Evolutionary conservation across 106 monocot genomes (phyloP), one percentile per base, ranked within the genome.

Genomic region (Iris macrosiphon): DNA sequence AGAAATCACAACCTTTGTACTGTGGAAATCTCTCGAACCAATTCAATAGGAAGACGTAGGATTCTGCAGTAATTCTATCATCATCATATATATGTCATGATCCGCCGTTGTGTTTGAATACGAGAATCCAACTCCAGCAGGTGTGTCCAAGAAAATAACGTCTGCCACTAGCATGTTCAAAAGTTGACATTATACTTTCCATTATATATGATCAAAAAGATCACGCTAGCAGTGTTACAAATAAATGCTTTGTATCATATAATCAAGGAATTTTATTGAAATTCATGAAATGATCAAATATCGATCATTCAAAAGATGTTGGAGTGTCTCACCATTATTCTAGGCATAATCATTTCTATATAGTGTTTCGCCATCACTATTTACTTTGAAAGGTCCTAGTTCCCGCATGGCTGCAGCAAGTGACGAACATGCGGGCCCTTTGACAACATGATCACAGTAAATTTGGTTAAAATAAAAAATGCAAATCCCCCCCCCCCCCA

Each of bases 331-430:
- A 76, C 81, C 57, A 3, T 47, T 64, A 57, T 68, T 81, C 81
- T 76, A 76, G 1, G 81, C 71, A 55, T 76, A 62, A 5, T 62
- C 35, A 48, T 75, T 75, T 68, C 32, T 48, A 15, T 63, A 37
- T 5, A 81, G 81, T 3, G 81, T 76, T 64, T 68, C 60, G 3
- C 72, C 67, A 28, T 81, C 81, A 1, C 66, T 61, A 7, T 76
- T 75, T 6, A 76, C 67, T 39, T 72, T 52, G 56, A 81, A 81
- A 11, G 81, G 81, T 18, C 81, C 81, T 0, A 76, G 31, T 60
- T 81, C 81, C 31, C 63, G 48, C 81, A 81, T 81, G 45, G 81
- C 81, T 60, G 76, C 81, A 20, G 72, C 81, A 5, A 81, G 10
- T 7, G 81, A 81, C 0, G 81, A 76, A 63, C 81, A 81, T 32